Evolutionary conservation across 495 filamentous ascomycete species (phyloP).

Genomic region (Cenococcum geophilum): DNA sequence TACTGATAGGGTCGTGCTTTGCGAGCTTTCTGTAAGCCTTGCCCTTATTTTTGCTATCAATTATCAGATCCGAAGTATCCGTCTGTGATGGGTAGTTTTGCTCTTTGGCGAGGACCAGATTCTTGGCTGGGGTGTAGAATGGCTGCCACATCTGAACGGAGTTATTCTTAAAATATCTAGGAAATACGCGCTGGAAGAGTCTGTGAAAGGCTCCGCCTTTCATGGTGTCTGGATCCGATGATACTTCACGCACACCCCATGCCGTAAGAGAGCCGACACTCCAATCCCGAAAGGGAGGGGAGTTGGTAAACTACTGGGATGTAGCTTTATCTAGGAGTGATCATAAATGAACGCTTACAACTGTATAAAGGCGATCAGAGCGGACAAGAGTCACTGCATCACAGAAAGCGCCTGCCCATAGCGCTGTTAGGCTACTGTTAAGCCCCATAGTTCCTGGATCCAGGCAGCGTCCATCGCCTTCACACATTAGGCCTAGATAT

Average conservation of each 20-base stretch:
- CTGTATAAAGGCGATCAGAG: slow-evolving; percentile 30
- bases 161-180: slow-evolving; percentile 32
- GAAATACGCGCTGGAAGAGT: slow-evolving; percentile 31
- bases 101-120: slow-evolving; percentile 27
- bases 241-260: slow-evolving; percentile 33
- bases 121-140: slow-evolving; percentile 31
- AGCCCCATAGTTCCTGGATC: slow-evolving; percentile 1
- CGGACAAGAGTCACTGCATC: slow-evolving; percentile 31
- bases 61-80: not conserved
- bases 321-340: no score
- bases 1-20: no score
- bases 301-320: no score
- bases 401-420: slow-evolving; percentile 19
- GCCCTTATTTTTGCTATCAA: not conserved
- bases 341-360: not conserved
- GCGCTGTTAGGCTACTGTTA: not conserved
- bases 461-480: not conserved
- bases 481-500: slow-evolving; percentile 13
- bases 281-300: slow-evolving; percentile 16
- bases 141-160: slow-evolving; percentile 32
- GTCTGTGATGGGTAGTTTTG: not conserved
- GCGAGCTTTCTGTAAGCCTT: not conserved
- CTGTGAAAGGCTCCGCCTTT: slow-evolving; percentile 32
- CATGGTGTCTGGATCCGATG: slow-evolving; percentile 22
- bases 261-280: slow-evolving; percentile 26